A percentile compares a stretch with the other conserved stretches of the same genome.
Evolutionary conservation across 495 filamentous ascomycete genomes (phyloP).

Genomic region (Oidiodendron maius): DNA sequence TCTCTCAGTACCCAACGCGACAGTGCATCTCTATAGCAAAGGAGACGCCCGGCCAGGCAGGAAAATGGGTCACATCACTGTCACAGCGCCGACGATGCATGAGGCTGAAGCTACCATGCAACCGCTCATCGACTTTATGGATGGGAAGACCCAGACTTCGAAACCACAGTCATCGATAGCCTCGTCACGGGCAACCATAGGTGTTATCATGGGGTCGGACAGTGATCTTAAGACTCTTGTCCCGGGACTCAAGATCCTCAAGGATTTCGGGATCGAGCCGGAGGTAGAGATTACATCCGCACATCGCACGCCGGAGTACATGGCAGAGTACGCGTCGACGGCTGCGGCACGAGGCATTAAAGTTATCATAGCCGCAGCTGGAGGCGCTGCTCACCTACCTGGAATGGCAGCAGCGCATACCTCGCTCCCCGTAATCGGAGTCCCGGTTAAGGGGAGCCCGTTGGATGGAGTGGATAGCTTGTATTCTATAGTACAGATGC

Average conservation of each 20-base stretch:
- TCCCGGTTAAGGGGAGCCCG: conserved; percentile 81
- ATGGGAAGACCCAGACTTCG: conserved; percentile 25
- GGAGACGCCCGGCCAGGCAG: conserved; percentile 68
- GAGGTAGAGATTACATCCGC: conserved; percentile 2
- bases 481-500: conserved; percentile 92
- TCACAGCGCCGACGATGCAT: conserved; percentile 59
- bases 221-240: background rate
- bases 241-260: conserved; percentile 1
- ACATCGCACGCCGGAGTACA: background rate
- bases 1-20: conserved; percentile 52
- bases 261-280: background rate
- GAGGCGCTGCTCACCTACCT: conserved; percentile 85
- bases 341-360: background rate
- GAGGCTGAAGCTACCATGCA: conserved; percentile 67
- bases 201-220: conserved; percentile 3
- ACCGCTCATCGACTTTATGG: conserved; percentile 57
- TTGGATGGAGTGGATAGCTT: conserved; percentile 88
- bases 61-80: conserved; percentile 93
- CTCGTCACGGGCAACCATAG: conserved; percentile 19
- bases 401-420: conserved; percentile 88
- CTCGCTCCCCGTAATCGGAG: conserved; percentile 85
- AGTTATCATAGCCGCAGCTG: conserved; percentile 51
- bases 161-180: conserved; percentile 23
- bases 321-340: background rate
- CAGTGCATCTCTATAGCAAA: conserved; percentile 90